Evolutionary conservation across 73 alveolate species (phyloP).

Genomic region (Stentor roeselii): DNA sequence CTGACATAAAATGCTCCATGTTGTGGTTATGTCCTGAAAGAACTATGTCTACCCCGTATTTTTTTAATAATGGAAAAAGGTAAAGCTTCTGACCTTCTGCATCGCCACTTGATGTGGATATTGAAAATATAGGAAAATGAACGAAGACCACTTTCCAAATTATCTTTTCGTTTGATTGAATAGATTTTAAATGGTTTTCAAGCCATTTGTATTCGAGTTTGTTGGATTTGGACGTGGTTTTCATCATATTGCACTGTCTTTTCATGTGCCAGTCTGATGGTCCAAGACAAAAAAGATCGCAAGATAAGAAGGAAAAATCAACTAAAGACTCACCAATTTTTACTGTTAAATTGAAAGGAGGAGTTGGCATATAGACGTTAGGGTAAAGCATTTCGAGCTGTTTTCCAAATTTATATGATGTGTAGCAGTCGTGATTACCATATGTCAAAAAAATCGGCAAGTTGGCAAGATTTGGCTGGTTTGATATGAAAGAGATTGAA

Average conservation of each 20-base stretch:
- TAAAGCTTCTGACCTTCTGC: background rate
- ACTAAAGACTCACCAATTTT: background rate
- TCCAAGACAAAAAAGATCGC: background rate
- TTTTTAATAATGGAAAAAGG: background rate
- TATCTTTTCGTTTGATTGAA: background rate
- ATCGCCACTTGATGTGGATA: background rate
- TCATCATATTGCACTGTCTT: background rate
- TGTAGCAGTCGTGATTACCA: constrained; percentile 14
- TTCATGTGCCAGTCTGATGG: background rate
- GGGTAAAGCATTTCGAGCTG: background rate
- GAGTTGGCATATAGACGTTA: background rate
- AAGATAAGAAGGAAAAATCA: background rate
- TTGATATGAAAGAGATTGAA: too few species aligned
- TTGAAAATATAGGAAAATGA: constrained; percentile 10
- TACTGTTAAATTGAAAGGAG: background rate
- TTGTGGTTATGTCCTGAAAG: constrained; percentile 17
- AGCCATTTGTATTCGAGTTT: background rate
- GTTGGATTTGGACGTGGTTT: background rate
- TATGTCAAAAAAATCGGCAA: background rate
- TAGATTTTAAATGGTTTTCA: background rate
- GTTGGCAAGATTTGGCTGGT: background rate
- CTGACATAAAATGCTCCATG: background rate
- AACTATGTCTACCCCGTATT: background rate
- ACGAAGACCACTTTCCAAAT: background rate
- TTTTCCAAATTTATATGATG: background rate